Evolutionary conservation across 306 rosid genomes (phyloP).

Genomic region (Leucaena leucocephala): DNA sequence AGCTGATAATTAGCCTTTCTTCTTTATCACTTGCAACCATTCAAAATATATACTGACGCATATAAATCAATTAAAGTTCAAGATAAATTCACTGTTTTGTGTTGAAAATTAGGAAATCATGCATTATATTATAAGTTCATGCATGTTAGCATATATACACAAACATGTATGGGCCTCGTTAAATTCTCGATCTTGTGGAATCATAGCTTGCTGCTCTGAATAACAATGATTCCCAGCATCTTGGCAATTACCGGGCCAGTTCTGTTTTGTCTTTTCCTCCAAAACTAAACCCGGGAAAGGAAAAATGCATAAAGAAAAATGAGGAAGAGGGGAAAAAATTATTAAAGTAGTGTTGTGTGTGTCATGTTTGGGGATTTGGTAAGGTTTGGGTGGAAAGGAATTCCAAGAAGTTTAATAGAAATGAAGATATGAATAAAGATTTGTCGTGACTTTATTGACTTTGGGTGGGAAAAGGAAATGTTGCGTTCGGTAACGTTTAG

Average conservation of each 20-base stretch:
- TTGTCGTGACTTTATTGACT: constrained; percentile 43
- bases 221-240: not conserved
- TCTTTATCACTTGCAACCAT: not conserved
- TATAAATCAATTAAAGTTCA: not conserved
- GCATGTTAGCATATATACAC: no score
- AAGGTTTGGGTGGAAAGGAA: not conserved
- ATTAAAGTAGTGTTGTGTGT: not conserved
- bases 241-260: not conserved
- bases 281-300: not conserved
- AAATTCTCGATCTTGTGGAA: not conserved
- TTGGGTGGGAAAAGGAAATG: constrained; percentile 36
- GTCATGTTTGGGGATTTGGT: not conserved
- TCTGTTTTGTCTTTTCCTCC: not conserved
- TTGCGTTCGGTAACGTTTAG: not conserved
- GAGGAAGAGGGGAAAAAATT: no score
- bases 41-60: not conserved
- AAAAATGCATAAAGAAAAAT: not conserved
- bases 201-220: not conserved
- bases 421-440: constrained; percentile 27
- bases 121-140: not conserved
- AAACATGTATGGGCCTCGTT: no score
- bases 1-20: not conserved
- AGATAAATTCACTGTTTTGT: no score
- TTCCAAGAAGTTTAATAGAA: not conserved
- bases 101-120: no score